Base-by-base conservation (phyloP, 768 basidiomycete species). In the Kwoniella bestiolae region DNA sequence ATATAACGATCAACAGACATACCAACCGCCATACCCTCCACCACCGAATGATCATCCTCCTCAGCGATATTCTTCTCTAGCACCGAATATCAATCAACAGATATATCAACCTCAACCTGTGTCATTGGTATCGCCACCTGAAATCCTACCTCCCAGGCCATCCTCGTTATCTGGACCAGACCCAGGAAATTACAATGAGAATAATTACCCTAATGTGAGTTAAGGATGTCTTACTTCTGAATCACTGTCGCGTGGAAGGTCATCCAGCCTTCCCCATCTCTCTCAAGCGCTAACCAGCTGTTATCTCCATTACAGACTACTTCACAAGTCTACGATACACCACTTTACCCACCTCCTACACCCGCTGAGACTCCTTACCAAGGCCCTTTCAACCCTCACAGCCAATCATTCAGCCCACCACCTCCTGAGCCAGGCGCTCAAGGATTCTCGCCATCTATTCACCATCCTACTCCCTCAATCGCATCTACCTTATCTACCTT, bases 211-310 rank as follows among this genome's bases (percentile, higher is more conserved):
- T n/a, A 41, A 41, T 41, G 51, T 51, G 26, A 62, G 60, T 60
- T 45, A 16, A 29, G 26, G 26, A 46, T 61, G 60, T 61, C 60
- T 61, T 23, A 52, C 47, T 52, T 52, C 26, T 61, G 60, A 61
- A 61, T 61, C 8, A 50, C 11, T 29, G 8, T 14, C 34, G 25
- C 41, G 49, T 34, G 31, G 44, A 6, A 52, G 14, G 9, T 7
- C 26, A 31, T 26, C 46, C 59, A 60, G 59, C 47, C 59, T 60
- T 34, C 28, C 31, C 47, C 12, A n/a, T 47, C 21, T 31, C 57
- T 21, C 25, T 38, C 21, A 35, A 32, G 16, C 5, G 21, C 14
- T 44, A 26, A 18, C 56, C 14, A 44, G 34, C 32, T 25, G 34
- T 23, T n/a, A n/a, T n/a, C n/a, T n/a, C n/a, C n/a, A 25, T 56